These are phyloP conservation scores for Aspergillus pseudonomiae DNA, from an alignment of 2,329 filamentous ascomycete species.

Conservation along the genomic window DNA sequence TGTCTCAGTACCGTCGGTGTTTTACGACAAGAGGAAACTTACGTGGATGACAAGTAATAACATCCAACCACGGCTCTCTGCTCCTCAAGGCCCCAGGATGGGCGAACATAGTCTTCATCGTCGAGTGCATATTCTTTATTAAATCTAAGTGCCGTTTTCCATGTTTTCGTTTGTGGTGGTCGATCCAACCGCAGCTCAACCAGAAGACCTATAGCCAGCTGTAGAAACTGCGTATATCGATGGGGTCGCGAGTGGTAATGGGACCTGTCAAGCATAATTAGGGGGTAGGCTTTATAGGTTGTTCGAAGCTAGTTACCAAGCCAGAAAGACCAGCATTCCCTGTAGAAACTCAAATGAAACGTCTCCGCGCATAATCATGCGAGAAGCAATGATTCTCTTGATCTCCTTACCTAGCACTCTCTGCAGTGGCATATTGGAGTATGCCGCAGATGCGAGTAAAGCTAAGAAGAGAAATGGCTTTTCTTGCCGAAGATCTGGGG, in stretches of 20 bases:
- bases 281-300: neutral
- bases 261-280: constrained; percentile 25
- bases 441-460: constrained; percentile 36
- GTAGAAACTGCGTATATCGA: constrained; percentile 38
- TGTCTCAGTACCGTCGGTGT: too few species aligned
- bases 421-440: constrained; percentile 37
- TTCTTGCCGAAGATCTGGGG: constrained; percentile 29
- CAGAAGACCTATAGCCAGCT: constrained; percentile 41
- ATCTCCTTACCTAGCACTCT: constrained; percentile 35
- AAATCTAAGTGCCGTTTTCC: constrained; percentile 31
- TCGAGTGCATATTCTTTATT: constrained; percentile 25
- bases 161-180: constrained; percentile 28
- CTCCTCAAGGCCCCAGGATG: constrained; percentile 42
- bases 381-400: constrained; percentile 32
- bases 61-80: constrained; percentile 49
- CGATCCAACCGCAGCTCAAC: constrained; percentile 38
- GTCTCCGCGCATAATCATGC: constrained; percentile 35
- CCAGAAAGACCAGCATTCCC: constrained; percentile 40
- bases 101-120: constrained; percentile 4
- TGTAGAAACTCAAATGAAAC: constrained; percentile 45
- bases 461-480: constrained; percentile 41
- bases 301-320: constrained; percentile 29
- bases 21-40: neutral
- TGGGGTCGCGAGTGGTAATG: constrained; percentile 37
- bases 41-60: constrained; percentile 49